Conservation (phyloP, 768 basidiomycete species). For the Dacryopinax spathularia region DNA sequence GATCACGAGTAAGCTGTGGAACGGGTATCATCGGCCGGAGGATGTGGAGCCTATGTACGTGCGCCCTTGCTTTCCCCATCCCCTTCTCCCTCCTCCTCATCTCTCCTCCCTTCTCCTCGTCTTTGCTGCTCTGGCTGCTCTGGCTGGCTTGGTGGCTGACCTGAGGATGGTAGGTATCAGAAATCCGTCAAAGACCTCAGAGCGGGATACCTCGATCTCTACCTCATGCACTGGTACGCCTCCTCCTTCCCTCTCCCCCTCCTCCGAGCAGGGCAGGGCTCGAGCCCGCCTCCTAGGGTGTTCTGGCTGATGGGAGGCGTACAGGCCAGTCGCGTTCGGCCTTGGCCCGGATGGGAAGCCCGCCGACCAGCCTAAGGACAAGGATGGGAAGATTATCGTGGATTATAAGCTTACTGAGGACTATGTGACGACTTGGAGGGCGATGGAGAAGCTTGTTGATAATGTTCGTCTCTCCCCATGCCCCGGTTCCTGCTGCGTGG, state of each 20-base stretch:
- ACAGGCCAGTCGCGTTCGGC: slow-evolving; percentile 40
- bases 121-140: slow-evolving; percentile 26
- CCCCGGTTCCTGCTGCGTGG: not conserved
- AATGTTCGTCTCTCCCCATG: slow-evolving; percentile 34
- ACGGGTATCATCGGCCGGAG: slow-evolving; percentile 57
- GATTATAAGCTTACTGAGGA: slow-evolving; percentile 47
- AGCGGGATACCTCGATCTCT: slow-evolving; percentile 59
- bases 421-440: slow-evolving; percentile 68
- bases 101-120: not conserved
- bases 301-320: no score
- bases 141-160: slow-evolving; percentile 48
- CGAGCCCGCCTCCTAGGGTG: no score
- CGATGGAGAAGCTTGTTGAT: slow-evolving; percentile 60
- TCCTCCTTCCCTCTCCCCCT: not conserved
- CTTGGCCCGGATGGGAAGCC: slow-evolving; percentile 31
- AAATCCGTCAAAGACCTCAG: not conserved
- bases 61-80: no score
- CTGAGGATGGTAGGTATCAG: slow-evolving; percentile 29
- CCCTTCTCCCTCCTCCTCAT: no score
- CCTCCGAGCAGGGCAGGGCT: not conserved
- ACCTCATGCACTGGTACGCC: slow-evolving; percentile 60
- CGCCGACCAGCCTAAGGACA: not conserved
- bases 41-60: slow-evolving; percentile 37
- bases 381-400: slow-evolving; percentile 17
- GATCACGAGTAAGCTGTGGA: slow-evolving; percentile 59